Percentiles rank a stretch among this genome's conserved stretches.
Conservation (phyloP, 2,329 filamentous ascomycete genomes). For the Exutisphaerella laricina region DNA sequence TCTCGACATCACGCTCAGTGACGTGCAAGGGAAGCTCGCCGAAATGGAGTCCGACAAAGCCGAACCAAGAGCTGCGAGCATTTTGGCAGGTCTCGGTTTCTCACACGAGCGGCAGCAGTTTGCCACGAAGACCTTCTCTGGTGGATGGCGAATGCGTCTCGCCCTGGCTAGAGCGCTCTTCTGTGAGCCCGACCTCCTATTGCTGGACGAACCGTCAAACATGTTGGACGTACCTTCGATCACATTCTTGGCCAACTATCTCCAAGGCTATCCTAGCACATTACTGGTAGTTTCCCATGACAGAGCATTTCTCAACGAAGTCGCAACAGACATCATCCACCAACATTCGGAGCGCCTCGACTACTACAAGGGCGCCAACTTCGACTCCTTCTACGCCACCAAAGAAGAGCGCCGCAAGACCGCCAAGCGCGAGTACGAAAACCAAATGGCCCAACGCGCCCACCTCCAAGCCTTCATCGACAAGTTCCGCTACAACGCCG, state of each 20-base stretch:
- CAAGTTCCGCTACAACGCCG: slow-evolving; percentile 99
- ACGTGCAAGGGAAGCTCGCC: slow-evolving; percentile 83
- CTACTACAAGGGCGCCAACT: slow-evolving; percentile 98
- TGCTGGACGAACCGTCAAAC: slow-evolving; percentile 94
- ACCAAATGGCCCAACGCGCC: slow-evolving; percentile 88
- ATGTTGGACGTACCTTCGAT: slow-evolving; percentile 99
- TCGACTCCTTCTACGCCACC: slow-evolving; percentile 92
- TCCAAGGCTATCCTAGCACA: slow-evolving; percentile 89
- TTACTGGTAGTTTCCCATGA: slow-evolving; percentile 97
- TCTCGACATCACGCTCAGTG: slow-evolving; percentile 81
- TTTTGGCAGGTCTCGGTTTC: slow-evolving; percentile 94
- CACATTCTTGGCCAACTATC: slow-evolving; percentile 92
- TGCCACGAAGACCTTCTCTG: slow-evolving; percentile 95
- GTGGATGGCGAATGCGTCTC: slow-evolving; percentile 99
- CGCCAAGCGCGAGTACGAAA: slow-evolving; percentile 95
- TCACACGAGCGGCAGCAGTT: slow-evolving; percentile 86
- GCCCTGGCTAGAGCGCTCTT: slow-evolving; percentile 92
- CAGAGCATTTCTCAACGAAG: slow-evolving; percentile 96
- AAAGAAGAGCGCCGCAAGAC: slow-evolving; percentile 96
- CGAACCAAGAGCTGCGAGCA: slow-evolving; percentile 89
- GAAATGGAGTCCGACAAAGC: slow-evolving; percentile 99
- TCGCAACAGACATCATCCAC: slow-evolving; percentile 98
- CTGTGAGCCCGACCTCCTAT: slow-evolving; percentile 90
- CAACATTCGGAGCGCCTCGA: slow-evolving; percentile 95
- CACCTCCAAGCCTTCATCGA: slow-evolving; percentile 98